phyloP scores from a whole-genome alignment of 2,329 filamentous ascomycete species.

The Fusarium sambucinum region DNA sequence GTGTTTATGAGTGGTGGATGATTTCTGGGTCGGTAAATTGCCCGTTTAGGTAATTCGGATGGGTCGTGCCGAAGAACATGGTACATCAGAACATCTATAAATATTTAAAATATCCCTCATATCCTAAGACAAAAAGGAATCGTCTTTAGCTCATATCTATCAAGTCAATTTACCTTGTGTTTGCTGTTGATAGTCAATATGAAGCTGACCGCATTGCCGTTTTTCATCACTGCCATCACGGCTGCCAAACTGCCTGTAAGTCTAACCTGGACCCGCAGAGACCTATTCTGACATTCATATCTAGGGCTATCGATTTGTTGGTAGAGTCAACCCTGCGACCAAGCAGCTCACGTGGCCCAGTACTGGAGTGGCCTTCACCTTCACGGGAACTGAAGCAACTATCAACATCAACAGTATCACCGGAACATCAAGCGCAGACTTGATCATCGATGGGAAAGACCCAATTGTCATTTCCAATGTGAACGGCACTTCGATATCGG shows the following conservation, averaged over 20 bases:
- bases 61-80: conserved; percentile 4
- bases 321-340: conserved; percentile 58
- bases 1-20: conserved; percentile 28
- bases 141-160: accelerated
- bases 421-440: conserved; percentile 28
- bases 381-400: conserved; percentile 55
- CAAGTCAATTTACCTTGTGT: accelerated
- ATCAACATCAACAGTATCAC: conserved; percentile 44
- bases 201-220: conserved; percentile 7
- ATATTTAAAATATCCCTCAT: not conserved
- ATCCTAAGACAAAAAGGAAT: not conserved
- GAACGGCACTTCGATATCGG: conserved; percentile 16
- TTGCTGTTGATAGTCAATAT: not conserved
- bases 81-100: conserved; percentile 2
- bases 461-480: conserved; percentile 29
- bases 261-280: accelerated
- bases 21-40: conserved; percentile 7
- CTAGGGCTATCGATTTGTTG: conserved; percentile 48
- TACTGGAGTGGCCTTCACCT: conserved; percentile 57
- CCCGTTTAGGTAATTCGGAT: conserved; percentile 34
- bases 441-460: conserved; percentile 28
- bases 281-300: not conserved
- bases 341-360: conserved; percentile 60
- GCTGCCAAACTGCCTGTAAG: conserved; percentile 19
- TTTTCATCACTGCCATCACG: conserved; percentile 13